Percentiles rank a stretch among this genome's conserved stretches.
Conservation (phyloP, 2,329 filamentous ascomycete species). For the Xylariaceae sp. region DNA sequence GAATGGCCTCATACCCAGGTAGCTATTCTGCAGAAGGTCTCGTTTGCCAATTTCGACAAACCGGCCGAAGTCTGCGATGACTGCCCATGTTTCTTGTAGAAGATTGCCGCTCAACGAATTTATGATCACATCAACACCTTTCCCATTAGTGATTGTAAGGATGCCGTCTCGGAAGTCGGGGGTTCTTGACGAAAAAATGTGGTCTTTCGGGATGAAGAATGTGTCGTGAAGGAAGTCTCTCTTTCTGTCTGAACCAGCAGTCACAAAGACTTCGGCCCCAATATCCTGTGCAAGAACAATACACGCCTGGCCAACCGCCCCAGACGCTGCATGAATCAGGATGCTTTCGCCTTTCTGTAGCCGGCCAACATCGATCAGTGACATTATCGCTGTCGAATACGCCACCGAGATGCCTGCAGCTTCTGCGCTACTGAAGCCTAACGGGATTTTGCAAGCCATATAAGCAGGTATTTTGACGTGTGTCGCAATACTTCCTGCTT, state of each 20-base stretch:
- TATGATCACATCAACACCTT: conserved; percentile 6
- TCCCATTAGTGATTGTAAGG: neutral
- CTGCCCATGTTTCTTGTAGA: conserved; percentile 1
- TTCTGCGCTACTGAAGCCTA: conserved; percentile 3
- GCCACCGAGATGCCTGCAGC: conserved; percentile 14
- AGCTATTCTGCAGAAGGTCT: conserved; percentile 3
- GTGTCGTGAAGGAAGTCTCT: conserved; percentile 22
- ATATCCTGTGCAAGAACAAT: conserved; percentile 9
- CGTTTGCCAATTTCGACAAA: conserved; percentile 7
- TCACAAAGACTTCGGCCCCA: conserved; percentile 19
- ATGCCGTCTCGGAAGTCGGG: conserved; percentile 16
- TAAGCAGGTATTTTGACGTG: conserved; percentile 13
- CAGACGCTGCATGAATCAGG: conserved; percentile 16
- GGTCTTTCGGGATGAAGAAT: conserved; percentile 22
- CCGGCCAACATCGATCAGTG: conserved; percentile 4
- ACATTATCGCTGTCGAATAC: conserved; percentile 5
- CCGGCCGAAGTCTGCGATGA: conserved; percentile 5
- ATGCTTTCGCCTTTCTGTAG: conserved; percentile 9
- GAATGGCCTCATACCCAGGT: conserved; percentile 5
- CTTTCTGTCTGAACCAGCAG: conserved; percentile 27
- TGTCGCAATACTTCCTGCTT: conserved; percentile 17
- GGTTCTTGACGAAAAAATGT: conserved; percentile 23
- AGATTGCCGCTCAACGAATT: conserved; percentile 5
- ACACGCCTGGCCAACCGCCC: conserved; percentile 15
- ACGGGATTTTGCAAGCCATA: conserved; percentile 12